Conservation (phyloP, 2,329 filamentous ascomycete genomes). For the Fusarium praegraminearum region DNA sequence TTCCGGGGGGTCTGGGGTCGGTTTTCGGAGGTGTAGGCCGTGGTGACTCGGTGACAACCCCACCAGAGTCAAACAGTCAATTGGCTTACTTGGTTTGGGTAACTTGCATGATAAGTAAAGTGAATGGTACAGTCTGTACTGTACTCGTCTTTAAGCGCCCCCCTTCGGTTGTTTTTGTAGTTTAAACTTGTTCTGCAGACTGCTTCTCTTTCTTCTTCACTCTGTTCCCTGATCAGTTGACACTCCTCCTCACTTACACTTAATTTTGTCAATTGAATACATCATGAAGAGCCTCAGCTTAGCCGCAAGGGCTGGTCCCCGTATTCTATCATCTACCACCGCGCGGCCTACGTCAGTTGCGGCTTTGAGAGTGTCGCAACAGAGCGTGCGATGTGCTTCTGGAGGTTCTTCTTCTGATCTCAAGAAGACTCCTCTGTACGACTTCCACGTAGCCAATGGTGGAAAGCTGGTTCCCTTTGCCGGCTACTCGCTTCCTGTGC, state of each 20-base stretch:
- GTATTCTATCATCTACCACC: constrained; percentile 40
- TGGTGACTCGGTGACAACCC: constrained; percentile 37
- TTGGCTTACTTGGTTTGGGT: constrained; percentile 24
- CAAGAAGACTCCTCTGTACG: constrained; percentile 79
- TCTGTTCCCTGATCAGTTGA: constrained; percentile 34
- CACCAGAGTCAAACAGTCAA: constrained; percentile 29
- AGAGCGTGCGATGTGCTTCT: constrained; percentile 49
- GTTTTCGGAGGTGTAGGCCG: constrained; percentile 38
- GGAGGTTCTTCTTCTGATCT: constrained; percentile 51
- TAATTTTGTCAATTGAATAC: constrained; percentile 40
- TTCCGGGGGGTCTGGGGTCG: constrained; percentile 41
- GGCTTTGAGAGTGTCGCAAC: constrained; percentile 34
- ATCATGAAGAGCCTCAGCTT: constrained; percentile 51
- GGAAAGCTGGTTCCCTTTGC: constrained; percentile 98
- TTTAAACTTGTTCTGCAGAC: constrained; percentile 14
- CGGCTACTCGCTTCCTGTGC: constrained; percentile 91
- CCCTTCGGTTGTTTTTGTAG: constrained; percentile 25
- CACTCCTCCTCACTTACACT: constrained; percentile 12
- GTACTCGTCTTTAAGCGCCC: constrained; percentile 24
- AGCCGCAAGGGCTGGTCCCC: constrained; percentile 50
- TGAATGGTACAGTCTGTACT: constrained; percentile 7
- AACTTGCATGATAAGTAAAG: constrained; percentile 26
- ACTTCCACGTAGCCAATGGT: constrained; percentile 80
- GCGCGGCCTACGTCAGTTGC: constrained; percentile 40
- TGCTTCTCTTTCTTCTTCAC: constrained; percentile 11